Conservation (phyloP, 2,329 filamentous ascomycete species). For the Talaromyces sp. region DNA sequence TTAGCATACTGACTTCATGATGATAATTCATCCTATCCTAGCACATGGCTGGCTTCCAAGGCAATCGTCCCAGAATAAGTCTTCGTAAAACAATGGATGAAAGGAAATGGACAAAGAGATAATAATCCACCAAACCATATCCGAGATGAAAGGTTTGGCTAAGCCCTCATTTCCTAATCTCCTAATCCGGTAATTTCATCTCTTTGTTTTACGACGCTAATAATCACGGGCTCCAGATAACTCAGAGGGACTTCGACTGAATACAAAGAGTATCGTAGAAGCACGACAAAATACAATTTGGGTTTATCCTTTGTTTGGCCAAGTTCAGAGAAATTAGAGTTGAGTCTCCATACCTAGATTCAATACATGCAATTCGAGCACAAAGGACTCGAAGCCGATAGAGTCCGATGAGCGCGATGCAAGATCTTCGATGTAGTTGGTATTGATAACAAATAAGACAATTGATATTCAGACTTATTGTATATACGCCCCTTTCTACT, state of each 20-base stretch:
- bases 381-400: background rate
- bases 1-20: background rate
- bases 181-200: background rate
- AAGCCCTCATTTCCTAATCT: background rate
- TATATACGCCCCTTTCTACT: background rate
- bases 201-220: background rate
- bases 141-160: background rate
- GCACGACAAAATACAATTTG: no score
- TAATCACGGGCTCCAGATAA: no score
- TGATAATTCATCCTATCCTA: background rate
- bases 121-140: background rate
- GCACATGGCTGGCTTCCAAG: background rate
- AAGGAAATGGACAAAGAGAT: background rate
- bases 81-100: background rate
- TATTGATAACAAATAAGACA: background rate
- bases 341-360: background rate
- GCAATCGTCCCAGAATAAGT: background rate
- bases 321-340: background rate
- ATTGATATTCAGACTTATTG: background rate
- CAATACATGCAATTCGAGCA: background rate
- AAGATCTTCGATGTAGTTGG: background rate
- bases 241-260: background rate
- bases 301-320: background rate
- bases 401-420: background rate
- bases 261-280: background rate